Evolutionary conservation across 768 basidiomycete genomes (phyloP).

Genomic region (Mycena rebaudengoi): DNA sequence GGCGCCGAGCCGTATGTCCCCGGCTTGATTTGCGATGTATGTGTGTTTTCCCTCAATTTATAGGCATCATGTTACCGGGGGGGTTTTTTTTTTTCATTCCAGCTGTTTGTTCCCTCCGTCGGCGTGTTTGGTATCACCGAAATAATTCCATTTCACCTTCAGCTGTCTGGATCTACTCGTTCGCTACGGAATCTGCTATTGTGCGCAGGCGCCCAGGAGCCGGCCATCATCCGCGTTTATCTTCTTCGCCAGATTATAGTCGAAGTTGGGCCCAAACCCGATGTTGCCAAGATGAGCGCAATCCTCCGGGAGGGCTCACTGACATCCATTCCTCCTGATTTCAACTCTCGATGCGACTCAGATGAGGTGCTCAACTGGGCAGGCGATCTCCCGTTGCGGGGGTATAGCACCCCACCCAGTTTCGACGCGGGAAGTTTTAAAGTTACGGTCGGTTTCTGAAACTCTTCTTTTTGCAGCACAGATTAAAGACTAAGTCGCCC

Average conservation of each 20-base stretch:
- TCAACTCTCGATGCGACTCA: neutral
- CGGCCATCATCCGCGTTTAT: constrained; percentile 12
- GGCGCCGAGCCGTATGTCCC: neutral
- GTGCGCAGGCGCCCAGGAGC: neutral
- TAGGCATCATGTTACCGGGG: neutral
- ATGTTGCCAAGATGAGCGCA: constrained; percentile 2
- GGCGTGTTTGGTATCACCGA: constrained; percentile 21
- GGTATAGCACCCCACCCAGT: neutral
- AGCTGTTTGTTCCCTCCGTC: constrained; percentile 24
- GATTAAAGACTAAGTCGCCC: neutral
- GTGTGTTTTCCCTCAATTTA: neutral
- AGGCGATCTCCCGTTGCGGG: constrained; percentile 15
- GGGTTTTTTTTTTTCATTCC: neutral
- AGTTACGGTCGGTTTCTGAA: constrained; percentile 5
- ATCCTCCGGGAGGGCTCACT: constrained; percentile 5
- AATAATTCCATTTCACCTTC: constrained; percentile 17
- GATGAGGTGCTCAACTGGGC: constrained; percentile 15
- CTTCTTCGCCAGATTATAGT: constrained; percentile 15
- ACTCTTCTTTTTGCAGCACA: neutral
- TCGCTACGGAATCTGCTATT: neutral
- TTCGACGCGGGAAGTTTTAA: constrained; percentile 17
- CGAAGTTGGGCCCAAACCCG: neutral
- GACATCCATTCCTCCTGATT: constrained; percentile 5
- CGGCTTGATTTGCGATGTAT: constrained; percentile 16
- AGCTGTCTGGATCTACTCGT: constrained; percentile 7